Evolutionary conservation across 176 grass and related monocot genomes (phyloP).

Genomic region (Ampelocalamus luodianensis): DNA sequence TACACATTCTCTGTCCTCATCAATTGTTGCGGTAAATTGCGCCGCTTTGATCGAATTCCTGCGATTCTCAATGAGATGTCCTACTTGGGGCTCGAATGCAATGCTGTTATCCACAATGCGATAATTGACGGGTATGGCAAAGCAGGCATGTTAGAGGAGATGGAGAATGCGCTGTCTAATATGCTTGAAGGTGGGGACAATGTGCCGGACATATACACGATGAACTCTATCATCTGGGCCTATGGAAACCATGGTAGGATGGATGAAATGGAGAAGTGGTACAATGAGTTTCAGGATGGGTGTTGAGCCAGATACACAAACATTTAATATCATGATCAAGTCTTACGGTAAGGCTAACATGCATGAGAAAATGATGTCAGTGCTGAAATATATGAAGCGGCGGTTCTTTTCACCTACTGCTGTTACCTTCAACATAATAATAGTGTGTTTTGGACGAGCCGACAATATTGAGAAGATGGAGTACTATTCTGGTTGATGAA

Average conservation of each 20-base stretch:
- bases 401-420: conserved; percentile 59
- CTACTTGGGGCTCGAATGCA: conserved; percentile 64
- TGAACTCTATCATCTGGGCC: conserved; percentile 88
- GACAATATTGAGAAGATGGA: conserved; percentile 91
- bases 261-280: conserved; percentile 81
- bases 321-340: conserved; percentile 86
- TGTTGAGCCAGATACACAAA: conserved; percentile 69
- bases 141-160: conserved; percentile 64
- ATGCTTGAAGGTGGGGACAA: conserved; percentile 75
- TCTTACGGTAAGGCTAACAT: conserved; percentile 69
- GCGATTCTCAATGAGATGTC: conserved; percentile 75
- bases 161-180: conserved; percentile 55
- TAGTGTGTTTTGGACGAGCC: conserved; percentile 72
- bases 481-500: conserved; percentile 84
- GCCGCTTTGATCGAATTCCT: conserved; percentile 59
- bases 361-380: conserved; percentile 65
- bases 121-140: conserved; percentile 87
- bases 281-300: conserved; percentile 82
- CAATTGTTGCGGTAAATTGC: conserved; percentile 61
- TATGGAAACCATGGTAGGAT: conserved; percentile 69
- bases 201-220: conserved; percentile 78
- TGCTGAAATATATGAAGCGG: conserved; percentile 80
- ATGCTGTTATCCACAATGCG: conserved; percentile 75
- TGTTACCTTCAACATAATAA: conserved; percentile 77
- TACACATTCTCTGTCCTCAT: conserved; percentile 77